Percentiles rank a stretch among this genome's conserved stretches.
phyloP scores from a whole-genome alignment of 306 rosid species.

The Cucurbita moschata region DNA sequence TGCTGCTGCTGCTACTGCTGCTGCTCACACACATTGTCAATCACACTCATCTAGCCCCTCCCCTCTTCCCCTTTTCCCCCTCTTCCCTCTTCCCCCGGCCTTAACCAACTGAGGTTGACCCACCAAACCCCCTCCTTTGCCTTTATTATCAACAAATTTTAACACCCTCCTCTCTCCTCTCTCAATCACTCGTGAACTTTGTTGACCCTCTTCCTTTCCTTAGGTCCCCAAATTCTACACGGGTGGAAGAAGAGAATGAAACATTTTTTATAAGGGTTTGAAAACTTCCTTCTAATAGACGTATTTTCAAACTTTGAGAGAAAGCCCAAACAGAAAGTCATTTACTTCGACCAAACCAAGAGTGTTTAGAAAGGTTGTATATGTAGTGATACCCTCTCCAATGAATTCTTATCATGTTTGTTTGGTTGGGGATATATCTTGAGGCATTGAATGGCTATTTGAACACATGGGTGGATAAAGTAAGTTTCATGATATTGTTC shows the following conservation, averaged over 20 bases:
- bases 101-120: constrained; percentile 49
- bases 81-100: constrained; percentile 7
- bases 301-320: too few species aligned
- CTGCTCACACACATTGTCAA: constrained; percentile 9
- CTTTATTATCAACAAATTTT: constrained; percentile 14
- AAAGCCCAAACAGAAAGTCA: too few species aligned
- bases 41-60: neutral
- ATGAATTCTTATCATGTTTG: neutral
- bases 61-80: neutral
- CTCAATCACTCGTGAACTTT: neutral
- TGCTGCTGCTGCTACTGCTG: neutral
- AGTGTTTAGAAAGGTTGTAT: neutral
- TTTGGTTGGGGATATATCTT: neutral
- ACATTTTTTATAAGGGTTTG: too few species aligned
- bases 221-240: too few species aligned
- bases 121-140: constrained; percentile 14
- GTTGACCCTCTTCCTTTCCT: too few species aligned
- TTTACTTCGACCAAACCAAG: neutral
- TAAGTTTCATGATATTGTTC: neutral
- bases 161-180: neutral
- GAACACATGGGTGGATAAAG: neutral
- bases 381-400: neutral
- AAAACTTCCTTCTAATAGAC: too few species aligned
- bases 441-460: neutral
- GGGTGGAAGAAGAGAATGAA: too few species aligned